Evolutionary conservation across 805 yeast genomes (phyloP).

Genomic region (Schwanniomyces pseudopolymorphus): DNA sequence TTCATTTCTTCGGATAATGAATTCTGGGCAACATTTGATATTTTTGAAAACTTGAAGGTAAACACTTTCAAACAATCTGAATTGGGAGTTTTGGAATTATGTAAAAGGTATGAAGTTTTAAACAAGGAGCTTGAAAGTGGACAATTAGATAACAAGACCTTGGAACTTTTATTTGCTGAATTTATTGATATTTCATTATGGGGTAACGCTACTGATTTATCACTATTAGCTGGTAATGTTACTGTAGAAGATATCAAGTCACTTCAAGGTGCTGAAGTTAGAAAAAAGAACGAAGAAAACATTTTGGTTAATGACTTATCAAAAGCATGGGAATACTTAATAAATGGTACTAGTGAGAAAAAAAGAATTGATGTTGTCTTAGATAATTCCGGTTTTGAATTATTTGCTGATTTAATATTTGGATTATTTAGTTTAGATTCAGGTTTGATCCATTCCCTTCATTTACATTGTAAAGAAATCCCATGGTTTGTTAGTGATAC

Average conservation of each 20-base stretch:
- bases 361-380: constrained; percentile 77
- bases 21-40: constrained; percentile 54
- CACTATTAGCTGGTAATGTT: constrained; percentile 84
- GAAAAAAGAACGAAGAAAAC: constrained; percentile 78
- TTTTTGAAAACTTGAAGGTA: constrained; percentile 69
- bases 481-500: constrained; percentile 99
- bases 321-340: constrained; percentile 58
- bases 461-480: constrained; percentile 82
- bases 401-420: constrained; percentile 48
- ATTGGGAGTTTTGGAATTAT: constrained; percentile 78
- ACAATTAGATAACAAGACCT: constrained; percentile 36
- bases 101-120: constrained; percentile 54
- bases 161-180: constrained; percentile 69
- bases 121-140: constrained; percentile 26
- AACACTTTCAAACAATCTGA: constrained; percentile 73
- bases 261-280: constrained; percentile 85
- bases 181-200: constrained; percentile 86
- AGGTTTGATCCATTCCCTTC: constrained; percentile 60
- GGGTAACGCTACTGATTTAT: constrained; percentile 98
- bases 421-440: constrained; percentile 54
- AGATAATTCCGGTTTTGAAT: constrained; percentile 94
- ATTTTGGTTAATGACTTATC: constrained; percentile 75
- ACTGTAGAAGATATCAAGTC: constrained; percentile 81
- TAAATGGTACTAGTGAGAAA: constrained; percentile 16
- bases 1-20: constrained; percentile 33